These are phyloP conservation scores for Fusarium subtropicale DNA, from an alignment of 2,329 filamentous ascomycete genomes.

Conservation along the genomic window DNA sequence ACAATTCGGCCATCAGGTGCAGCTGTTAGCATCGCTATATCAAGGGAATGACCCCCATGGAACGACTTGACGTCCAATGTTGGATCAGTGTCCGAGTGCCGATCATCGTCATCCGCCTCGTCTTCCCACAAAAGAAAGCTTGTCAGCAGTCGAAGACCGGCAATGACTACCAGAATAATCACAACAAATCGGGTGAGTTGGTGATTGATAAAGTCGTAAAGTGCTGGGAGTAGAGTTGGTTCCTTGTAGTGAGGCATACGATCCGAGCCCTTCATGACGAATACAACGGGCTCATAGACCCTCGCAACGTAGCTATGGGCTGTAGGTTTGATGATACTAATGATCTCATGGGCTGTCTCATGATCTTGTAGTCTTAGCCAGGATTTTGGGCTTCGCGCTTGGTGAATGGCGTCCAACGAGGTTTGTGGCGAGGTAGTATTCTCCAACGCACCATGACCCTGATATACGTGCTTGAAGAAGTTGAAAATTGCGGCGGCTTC, in stretches of 20 bases:
- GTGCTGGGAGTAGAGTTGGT: conserved; percentile 52
- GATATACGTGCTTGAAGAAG: conserved; percentile 45
- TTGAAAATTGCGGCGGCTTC: conserved; percentile 63
- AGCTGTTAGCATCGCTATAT: conserved; percentile 73
- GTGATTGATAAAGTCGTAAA: conserved; percentile 74
- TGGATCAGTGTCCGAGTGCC: conserved; percentile 59
- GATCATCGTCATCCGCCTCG: conserved; percentile 58
- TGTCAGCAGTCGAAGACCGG: conserved; percentile 76
- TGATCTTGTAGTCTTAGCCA: conserved; percentile 84
- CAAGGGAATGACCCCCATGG: conserved; percentile 72
- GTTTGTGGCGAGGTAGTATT: conserved; percentile 49
- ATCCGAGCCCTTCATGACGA: conserved; percentile 76
- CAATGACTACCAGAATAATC: conserved; percentile 70
- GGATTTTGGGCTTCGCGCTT: conserved; percentile 78
- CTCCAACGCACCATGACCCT: conserved; percentile 23
- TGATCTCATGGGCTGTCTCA: conserved; percentile 80
- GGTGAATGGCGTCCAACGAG: conserved; percentile 71
- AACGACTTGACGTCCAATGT: conserved; percentile 71
- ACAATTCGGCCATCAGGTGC: conserved; percentile 73
- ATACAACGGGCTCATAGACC: conserved; percentile 79
- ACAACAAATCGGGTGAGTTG: conserved; percentile 70
- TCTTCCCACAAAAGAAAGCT: conserved; percentile 80
- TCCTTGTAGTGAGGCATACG: conserved; percentile 65
- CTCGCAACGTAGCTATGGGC: conserved; percentile 78
- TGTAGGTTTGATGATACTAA: conserved; percentile 78